phyloP scores from a whole-genome alignment of 768 basidiomycete species.

The Pulveroboletus frians region DNA sequence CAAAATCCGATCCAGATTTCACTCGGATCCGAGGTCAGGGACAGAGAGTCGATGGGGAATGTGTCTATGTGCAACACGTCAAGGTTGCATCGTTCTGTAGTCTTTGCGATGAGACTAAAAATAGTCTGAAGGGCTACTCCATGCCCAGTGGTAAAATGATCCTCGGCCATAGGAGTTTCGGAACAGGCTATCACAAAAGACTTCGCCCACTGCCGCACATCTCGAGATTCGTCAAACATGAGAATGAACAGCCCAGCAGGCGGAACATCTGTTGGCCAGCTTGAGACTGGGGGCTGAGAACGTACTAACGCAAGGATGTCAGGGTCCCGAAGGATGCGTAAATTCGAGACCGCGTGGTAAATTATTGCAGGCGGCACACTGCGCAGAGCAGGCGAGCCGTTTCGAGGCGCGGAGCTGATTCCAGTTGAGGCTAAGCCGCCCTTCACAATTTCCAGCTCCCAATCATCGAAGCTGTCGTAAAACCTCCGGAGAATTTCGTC shows the following conservation, averaged over 20 bases:
- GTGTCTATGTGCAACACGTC: not conserved
- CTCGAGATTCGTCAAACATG: slow-evolving; percentile 43
- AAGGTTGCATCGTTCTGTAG: not conserved
- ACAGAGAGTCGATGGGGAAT: slow-evolving; percentile 5
- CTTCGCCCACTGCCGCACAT: slow-evolving; percentile 58
- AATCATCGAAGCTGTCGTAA: slow-evolving; percentile 56
- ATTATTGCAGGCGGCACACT: slow-evolving; percentile 45
- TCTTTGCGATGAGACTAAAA: slow-evolving; percentile 21
- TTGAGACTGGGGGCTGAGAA: slow-evolving; percentile 23
- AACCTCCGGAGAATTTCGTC: slow-evolving; percentile 49
- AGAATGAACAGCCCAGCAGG: slow-evolving; percentile 60
- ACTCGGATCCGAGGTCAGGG: slow-evolving; percentile 35
- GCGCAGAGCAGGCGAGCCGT: slow-evolving; percentile 29
- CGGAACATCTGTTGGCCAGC: slow-evolving; percentile 56
- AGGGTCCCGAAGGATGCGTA: slow-evolving; percentile 49
- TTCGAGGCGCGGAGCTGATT: slow-evolving; percentile 7
- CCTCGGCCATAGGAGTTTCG: slow-evolving; percentile 41
- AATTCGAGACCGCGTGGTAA: slow-evolving; percentile 62
- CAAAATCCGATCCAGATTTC: slow-evolving; percentile 51
- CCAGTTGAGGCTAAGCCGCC: slow-evolving; percentile 39
- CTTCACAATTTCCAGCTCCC: slow-evolving; percentile 55
- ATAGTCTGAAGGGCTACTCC: slow-evolving; percentile 40
- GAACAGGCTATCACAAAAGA: slow-evolving; percentile 38
- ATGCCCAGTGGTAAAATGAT: slow-evolving; percentile 47
- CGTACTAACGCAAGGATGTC: slow-evolving; percentile 37